Percentiles rank a stretch among this genome's conserved stretches.
Evolutionary conservation across 1,284 basidiomycete species (phyloP).

Genomic region (Cutaneotrichosporon sp.): DNA sequence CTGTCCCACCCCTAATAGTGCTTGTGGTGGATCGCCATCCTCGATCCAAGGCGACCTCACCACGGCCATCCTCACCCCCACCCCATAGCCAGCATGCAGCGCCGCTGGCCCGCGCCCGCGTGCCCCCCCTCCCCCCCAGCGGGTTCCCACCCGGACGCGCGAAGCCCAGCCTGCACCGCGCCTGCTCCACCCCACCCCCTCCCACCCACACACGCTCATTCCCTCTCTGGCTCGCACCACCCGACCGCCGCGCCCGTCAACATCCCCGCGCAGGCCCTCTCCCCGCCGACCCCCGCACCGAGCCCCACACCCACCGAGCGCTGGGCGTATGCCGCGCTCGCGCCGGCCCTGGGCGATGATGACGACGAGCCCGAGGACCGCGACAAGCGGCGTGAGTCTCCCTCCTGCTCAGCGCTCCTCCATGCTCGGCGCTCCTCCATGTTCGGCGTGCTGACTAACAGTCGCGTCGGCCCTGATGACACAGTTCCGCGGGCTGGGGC

Average conservation of each 20-base stretch:
- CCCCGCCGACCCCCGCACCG: constrained; percentile 25
- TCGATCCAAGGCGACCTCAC: neutral
- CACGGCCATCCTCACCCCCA: neutral
- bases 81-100: neutral
- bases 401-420: neutral
- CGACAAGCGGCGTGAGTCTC: constrained; percentile 9
- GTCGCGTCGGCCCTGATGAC: constrained; percentile 19
- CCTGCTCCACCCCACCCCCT: too few relatives aligned
- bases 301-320: constrained; percentile 26
- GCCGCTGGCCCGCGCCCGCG: neutral
- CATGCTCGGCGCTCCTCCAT: neutral
- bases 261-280: constrained; percentile 25
- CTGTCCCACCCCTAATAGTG: too few relatives aligned
- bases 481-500: constrained; percentile 30
- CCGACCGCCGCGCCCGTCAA: constrained; percentile 21
- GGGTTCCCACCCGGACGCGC: neutral
- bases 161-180: too few relatives aligned
- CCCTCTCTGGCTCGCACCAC: neutral
- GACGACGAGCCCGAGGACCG: neutral
- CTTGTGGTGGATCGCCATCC: neutral
- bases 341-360: neutral
- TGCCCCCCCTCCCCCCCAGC: neutral
- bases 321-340: constrained; percentile 15
- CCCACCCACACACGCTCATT: neutral
- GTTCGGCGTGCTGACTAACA: neutral